These are phyloP conservation scores for Dictyostelium purpureum DNA, from an alignment of 78 protist species.

Conservation along the genomic window DNA sequence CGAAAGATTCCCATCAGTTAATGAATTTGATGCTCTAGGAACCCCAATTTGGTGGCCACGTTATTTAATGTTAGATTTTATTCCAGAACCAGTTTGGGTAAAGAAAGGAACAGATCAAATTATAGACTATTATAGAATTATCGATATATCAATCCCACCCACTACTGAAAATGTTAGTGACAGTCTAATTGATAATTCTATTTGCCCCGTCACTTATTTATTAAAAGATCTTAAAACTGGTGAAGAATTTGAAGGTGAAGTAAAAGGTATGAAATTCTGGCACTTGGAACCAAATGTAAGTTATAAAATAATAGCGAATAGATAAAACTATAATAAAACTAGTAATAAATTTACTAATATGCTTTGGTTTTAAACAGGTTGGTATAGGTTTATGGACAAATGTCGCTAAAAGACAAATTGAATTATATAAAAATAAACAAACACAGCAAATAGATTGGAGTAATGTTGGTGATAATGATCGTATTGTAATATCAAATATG, in stretches of 20 bases:
- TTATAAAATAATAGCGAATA: no score
- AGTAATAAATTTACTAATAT: no score
- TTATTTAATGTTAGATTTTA: conserved; percentile 74
- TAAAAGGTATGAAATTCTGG: conserved; percentile 50
- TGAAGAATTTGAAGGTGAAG: conserved; percentile 33
- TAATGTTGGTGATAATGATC: conserved; percentile 54
- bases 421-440: neutral
- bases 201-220: neutral
- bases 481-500: conserved; percentile 48
- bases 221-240: neutral
- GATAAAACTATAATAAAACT: no score
- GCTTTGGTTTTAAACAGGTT: no score
- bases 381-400: conserved; percentile 80
- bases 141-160: neutral
- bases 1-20: conserved; percentile 37
- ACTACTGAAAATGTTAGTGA: neutral
- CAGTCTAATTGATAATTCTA: neutral
- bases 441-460: conserved; percentile 57
- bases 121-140: neutral
- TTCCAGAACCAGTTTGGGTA: conserved; percentile 69
- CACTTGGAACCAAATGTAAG: conserved; percentile 81
- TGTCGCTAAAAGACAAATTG: conserved; percentile 54
- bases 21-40: conserved; percentile 58
- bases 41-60: conserved; percentile 77
- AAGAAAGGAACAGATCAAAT: neutral